Conservation (phyloP, 148 eudicot species). For the Camellia sinensis region DNA sequence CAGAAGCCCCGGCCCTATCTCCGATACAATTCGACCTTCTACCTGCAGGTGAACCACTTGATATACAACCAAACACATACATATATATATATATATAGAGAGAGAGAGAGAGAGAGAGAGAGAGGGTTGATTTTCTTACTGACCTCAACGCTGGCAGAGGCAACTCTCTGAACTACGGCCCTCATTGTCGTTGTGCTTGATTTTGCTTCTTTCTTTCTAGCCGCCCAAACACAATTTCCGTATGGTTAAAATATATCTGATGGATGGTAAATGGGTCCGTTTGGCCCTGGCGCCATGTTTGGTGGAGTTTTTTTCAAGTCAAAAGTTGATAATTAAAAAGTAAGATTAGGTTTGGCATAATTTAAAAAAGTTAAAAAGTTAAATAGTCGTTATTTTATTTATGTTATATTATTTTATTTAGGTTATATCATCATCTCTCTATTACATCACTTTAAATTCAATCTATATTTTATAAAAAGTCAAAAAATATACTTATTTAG, state of each 20-base stretch:
- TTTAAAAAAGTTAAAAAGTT: too few relatives aligned
- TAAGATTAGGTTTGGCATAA: too few relatives aligned
- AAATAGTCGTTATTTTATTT: too few relatives aligned
- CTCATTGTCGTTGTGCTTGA: conserved; percentile 50
- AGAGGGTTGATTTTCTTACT: neutral
- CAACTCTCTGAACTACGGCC: conserved; percentile 84
- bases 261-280: neutral
- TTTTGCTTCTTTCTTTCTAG: neutral
- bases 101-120: neutral
- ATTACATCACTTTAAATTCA: too few relatives aligned
- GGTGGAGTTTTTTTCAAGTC: too few relatives aligned
- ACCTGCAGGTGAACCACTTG: conserved; percentile 46
- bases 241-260: neutral
- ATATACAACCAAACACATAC: neutral
- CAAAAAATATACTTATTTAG: too few relatives aligned
- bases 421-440: too few relatives aligned
- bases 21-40: conserved; percentile 74
- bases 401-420: too few relatives aligned
- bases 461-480: too few relatives aligned
- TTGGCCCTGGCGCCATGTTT: too few relatives aligned
- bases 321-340: too few relatives aligned
- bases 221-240: neutral
- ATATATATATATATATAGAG: neutral
- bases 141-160: conserved; percentile 90
- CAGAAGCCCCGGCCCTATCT: conserved; percentile 80